phyloP scores from a whole-genome alignment of 345 rosid genomes.

The Bretschneidera sinensis region DNA sequence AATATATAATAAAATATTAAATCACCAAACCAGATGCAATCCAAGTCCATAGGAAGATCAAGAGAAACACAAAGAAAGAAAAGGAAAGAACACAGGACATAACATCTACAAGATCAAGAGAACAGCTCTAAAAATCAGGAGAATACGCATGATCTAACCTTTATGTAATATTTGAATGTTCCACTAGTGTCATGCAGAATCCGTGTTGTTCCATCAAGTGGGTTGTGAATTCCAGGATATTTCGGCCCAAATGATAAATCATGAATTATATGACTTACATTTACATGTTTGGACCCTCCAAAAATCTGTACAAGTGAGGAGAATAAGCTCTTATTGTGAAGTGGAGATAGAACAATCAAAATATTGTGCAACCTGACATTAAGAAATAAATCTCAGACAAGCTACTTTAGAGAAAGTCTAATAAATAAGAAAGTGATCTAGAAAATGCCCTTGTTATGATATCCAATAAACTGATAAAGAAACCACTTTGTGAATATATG shows the following conservation, averaged over 20 bases:
- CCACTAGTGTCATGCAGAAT: slow-evolving; percentile 73
- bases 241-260: slow-evolving; percentile 93
- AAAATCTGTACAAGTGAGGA: slow-evolving; percentile 57
- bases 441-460: too few relatives aligned
- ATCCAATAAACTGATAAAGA: too few relatives aligned
- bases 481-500: too few relatives aligned
- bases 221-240: slow-evolving; percentile 95
- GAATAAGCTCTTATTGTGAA: neutral
- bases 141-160: slow-evolving; percentile 39
- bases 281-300: slow-evolving; percentile 76
- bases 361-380: neutral
- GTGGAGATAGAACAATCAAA: neutral
- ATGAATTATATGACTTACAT: slow-evolving; percentile 84
- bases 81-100: neutral
- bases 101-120: neutral
- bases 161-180: slow-evolving; percentile 91
- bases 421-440: too few relatives aligned
- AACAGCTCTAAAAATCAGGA: slow-evolving; percentile 10
- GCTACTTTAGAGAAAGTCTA: neutral
- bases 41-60: neutral
- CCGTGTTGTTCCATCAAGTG: slow-evolving; percentile 77
- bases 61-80: neutral
- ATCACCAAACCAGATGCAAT: neutral
- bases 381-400: neutral
- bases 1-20: too few relatives aligned